phyloP scores from a whole-genome alignment of 176 grass and related monocot species.

The Lolium multiflorum region DNA sequence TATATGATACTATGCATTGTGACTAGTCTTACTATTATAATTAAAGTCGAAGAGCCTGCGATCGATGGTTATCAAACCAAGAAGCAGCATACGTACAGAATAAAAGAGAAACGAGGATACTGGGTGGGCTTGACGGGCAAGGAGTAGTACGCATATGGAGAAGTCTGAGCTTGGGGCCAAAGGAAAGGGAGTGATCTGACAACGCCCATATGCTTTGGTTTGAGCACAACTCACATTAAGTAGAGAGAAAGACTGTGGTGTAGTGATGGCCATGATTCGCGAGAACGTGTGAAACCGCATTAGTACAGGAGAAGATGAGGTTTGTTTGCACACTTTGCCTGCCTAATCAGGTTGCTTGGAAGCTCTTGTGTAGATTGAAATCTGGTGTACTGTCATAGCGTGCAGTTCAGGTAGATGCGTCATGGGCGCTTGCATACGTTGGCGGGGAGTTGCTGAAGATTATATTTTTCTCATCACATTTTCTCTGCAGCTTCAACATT shows the following conservation, averaged over 20 bases:
- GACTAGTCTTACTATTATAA: too few relatives aligned
- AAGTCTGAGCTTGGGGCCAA: slow-evolving; percentile 67
- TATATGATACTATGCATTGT: too few relatives aligned
- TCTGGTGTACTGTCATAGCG: slow-evolving; percentile 35
- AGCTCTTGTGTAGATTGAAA: slow-evolving; percentile 20
- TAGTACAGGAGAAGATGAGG: slow-evolving; percentile 16
- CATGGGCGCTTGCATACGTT: slow-evolving; percentile 19
- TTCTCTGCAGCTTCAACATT: background rate
- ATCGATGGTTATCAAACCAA: slow-evolving; percentile 51
- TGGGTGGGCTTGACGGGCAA: too few relatives aligned
- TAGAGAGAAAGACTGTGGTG: slow-evolving; percentile 33
- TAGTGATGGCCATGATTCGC: slow-evolving; percentile 52
- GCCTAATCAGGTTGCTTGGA: slow-evolving; percentile 36
- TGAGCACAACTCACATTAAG: slow-evolving; percentile 51
- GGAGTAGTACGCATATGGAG: slow-evolving; percentile 32
- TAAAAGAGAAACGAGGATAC: too few relatives aligned
- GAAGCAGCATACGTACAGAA: background rate
- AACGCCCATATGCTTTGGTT: slow-evolving; percentile 60
- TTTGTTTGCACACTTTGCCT: slow-evolving; percentile 33
- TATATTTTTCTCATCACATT: background rate
- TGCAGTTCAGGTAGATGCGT: slow-evolving; percentile 33
- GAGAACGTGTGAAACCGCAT: slow-evolving; percentile 49
- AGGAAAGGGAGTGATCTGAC: slow-evolving; percentile 56
- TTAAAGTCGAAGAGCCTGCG: slow-evolving; percentile 30
- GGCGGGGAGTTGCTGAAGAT: background rate